phyloP scores from a whole-genome alignment of 495 filamentous ascomycete genomes.

The Usnea hakonensis region DNA sequence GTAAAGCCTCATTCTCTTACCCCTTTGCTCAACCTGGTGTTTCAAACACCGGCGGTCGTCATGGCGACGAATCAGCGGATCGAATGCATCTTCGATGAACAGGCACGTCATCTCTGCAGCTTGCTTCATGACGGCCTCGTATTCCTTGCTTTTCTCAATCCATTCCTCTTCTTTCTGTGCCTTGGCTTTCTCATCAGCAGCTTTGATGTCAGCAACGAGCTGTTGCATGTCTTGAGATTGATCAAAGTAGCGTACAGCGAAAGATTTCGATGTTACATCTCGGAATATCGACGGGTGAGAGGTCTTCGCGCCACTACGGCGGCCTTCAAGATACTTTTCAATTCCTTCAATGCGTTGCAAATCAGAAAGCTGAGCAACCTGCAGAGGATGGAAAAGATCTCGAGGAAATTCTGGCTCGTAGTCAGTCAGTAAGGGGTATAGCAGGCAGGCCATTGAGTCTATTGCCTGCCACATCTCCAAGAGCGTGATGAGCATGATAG shows the following conservation, averaged over 20 bases:
- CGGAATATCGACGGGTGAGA: constrained; percentile 37
- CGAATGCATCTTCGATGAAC: constrained; percentile 22
- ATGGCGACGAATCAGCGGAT: constrained; percentile 7
- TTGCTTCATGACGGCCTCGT: constrained; percentile 33
- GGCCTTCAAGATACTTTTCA: constrained; percentile 38
- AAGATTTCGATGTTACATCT: constrained; percentile 30
- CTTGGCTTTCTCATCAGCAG: constrained; percentile 18
- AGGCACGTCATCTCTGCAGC: constrained; percentile 27
- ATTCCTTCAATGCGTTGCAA: constrained; percentile 43
- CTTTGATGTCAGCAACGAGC: constrained; percentile 32
- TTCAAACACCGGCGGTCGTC: constrained; percentile 12
- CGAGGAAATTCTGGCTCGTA: constrained; percentile 47
- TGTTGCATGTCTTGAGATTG: constrained; percentile 28
- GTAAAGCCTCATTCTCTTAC: constrained; percentile 8
- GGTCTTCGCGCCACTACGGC: constrained; percentile 21
- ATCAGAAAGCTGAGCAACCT: constrained; percentile 33
- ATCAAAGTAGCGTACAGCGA: constrained; percentile 41
- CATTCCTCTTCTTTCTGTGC: constrained; percentile 36
- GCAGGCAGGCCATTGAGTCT: constrained; percentile 36
- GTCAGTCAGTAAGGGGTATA: constrained; percentile 36
- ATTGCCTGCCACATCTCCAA: constrained; percentile 52
- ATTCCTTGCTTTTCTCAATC: constrained; percentile 28
- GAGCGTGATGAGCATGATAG: constrained; percentile 51
- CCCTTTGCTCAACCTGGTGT: constrained; percentile 6
- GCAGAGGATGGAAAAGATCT: constrained; percentile 44